Evolutionary conservation across 257 asterid genomes (phyloP).

Genomic region (Penstemon barbatus): DNA sequence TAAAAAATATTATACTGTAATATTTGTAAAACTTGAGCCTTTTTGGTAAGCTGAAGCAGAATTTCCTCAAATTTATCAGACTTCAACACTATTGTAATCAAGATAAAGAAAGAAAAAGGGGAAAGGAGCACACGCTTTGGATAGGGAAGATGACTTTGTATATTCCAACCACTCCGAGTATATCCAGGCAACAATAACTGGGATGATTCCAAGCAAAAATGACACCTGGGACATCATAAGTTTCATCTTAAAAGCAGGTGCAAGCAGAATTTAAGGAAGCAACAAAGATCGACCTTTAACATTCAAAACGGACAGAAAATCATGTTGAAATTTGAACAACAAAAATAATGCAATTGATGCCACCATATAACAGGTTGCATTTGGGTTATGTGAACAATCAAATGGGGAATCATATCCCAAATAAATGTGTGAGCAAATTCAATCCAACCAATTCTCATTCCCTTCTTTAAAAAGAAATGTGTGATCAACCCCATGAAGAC

Average conservation of each 20-base stretch:
- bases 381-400: constrained; percentile 11
- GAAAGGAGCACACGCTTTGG: constrained; percentile 67
- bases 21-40: constrained; percentile 7
- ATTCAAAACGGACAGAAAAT: constrained; percentile 7
- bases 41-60: constrained; percentile 20
- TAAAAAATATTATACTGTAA: background rate
- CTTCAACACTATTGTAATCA: constrained; percentile 1
- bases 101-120: constrained; percentile 10
- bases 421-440: constrained; percentile 1
- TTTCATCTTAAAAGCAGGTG: background rate
- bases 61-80: constrained; percentile 1
- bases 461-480: background rate
- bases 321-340: background rate
- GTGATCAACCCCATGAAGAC: constrained; percentile 11
- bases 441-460: background rate
- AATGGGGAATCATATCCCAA: constrained; percentile 1
- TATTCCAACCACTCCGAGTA: constrained; percentile 89
- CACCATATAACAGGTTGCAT: constrained; percentile 5
- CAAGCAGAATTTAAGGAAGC: constrained; percentile 4
- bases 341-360: background rate
- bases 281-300: constrained; percentile 1
- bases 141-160: constrained; percentile 53
- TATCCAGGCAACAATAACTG: constrained; percentile 72
- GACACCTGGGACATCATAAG: constrained; percentile 65
- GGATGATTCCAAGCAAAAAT: constrained; percentile 78